Evolutionary conservation across 2,329 filamentous ascomycete species (phyloP).

Genomic region (Penicillium sp.): DNA sequence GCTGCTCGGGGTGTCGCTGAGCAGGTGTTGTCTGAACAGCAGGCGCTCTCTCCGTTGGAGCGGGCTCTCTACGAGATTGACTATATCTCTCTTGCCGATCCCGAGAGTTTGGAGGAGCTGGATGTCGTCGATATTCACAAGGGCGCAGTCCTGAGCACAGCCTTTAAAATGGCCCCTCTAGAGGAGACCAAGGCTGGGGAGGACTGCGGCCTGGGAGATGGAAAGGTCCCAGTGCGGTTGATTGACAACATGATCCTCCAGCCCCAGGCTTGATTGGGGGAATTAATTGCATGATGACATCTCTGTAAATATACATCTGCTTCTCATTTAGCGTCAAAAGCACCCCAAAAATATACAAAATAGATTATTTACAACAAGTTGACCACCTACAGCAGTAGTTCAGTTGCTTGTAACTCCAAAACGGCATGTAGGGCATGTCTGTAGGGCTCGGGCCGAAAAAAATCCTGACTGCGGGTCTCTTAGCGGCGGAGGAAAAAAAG

Average conservation of each 20-base stretch:
- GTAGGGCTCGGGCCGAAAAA: conserved; percentile 45
- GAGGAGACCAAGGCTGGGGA: conserved; percentile 74
- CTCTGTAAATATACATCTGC: conserved; percentile 5
- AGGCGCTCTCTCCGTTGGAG: conserved; percentile 62
- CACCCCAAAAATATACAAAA: neutral
- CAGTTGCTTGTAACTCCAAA: conserved; percentile 10
- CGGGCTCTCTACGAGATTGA: conserved; percentile 81
- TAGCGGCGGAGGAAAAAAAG: conserved; percentile 34
- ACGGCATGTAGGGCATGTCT: conserved; percentile 41
- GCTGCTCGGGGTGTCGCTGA: conserved; percentile 69
- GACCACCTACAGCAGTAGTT: neutral
- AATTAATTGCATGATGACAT: neutral
- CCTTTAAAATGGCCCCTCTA: conserved; percentile 85
- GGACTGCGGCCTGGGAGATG: conserved; percentile 71
- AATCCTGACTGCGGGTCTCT: conserved; percentile 29
- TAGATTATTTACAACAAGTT: neutral
- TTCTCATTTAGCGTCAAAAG: conserved; percentile 4
- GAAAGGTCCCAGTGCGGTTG: conserved; percentile 77
- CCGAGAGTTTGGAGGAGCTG: conserved; percentile 80
- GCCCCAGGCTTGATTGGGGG: conserved; percentile 31
- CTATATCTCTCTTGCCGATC: conserved; percentile 90
- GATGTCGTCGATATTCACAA: conserved; percentile 69
- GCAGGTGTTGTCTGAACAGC: conserved; percentile 65
- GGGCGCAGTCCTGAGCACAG: conserved; percentile 87
- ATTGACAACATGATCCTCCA: conserved; percentile 90